Conservation (phyloP, 768 basidiomycete species). For the Paxillus rubicundulus region DNA sequence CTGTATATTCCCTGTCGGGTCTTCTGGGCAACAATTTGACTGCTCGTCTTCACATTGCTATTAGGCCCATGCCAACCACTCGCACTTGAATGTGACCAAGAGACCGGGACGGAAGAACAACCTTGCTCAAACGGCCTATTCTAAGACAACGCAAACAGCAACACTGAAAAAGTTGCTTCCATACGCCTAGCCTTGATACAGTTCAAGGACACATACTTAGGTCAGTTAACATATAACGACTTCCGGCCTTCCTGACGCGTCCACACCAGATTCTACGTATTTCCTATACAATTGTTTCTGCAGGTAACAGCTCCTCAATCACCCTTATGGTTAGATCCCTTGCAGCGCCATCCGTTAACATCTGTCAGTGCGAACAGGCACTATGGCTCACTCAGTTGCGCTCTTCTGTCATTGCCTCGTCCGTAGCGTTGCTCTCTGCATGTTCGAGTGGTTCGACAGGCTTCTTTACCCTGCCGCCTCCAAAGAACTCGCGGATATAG, state of each 20-base stretch:
- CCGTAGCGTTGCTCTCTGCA: conserved; percentile 27
- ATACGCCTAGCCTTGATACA: conserved; percentile 45
- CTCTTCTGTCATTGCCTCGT: conserved; percentile 18
- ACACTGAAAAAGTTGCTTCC: conserved; percentile 72
- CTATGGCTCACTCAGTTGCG: conserved; percentile 6
- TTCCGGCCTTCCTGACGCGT: neutral
- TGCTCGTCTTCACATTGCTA: neutral
- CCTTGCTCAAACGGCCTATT: conserved; percentile 64
- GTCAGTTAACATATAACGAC: conserved; percentile 11
- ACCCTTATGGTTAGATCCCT: too few relatives aligned
- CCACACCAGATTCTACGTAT: conserved; percentile 10
- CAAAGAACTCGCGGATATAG: conserved; percentile 74
- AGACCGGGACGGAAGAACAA: conserved; percentile 62
- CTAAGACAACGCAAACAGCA: conserved; percentile 59
- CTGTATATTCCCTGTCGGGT: conserved; percentile 21
- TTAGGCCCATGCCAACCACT: conserved; percentile 69
- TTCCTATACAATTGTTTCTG: neutral
- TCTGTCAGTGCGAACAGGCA: neutral
- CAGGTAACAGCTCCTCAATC: neutral
- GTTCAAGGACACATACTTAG: conserved; percentile 4
- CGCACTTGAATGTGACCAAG: conserved; percentile 72
- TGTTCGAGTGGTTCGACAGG: conserved; percentile 11
- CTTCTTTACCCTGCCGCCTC: conserved; percentile 28
- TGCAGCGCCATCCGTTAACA: neutral
- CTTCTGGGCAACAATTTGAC: neutral